Conservation (phyloP, 768 basidiomycete species). For the Boletus edulis region DNA sequence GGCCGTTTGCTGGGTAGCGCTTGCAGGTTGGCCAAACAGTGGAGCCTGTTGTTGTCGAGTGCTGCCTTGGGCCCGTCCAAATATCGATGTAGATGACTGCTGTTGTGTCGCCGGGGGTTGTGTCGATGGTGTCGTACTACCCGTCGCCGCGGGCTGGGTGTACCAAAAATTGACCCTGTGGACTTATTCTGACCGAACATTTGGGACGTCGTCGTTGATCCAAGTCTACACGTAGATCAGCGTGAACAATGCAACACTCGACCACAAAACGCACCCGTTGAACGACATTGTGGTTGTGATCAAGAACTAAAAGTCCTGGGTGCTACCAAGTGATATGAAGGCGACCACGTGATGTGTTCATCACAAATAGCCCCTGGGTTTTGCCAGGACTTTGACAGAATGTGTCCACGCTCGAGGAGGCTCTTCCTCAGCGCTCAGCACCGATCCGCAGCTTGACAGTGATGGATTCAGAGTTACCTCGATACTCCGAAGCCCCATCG, state of each 20-base stretch:
- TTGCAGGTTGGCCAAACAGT: constrained; percentile 25
- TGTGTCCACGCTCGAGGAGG: too few species aligned
- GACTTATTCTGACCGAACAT: constrained; percentile 16
- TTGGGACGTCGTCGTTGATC: constrained; percentile 39
- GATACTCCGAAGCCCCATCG: constrained; percentile 6
- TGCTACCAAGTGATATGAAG: background rate
- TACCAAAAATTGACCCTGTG: too few species aligned
- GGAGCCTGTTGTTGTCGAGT: constrained; percentile 19
- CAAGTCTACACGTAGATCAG: constrained; percentile 25
- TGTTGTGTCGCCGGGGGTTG: constrained; percentile 23
- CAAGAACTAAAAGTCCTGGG: background rate
- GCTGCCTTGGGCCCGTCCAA: constrained; percentile 31
- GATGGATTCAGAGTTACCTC: constrained; percentile 17
- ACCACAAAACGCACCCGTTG: constrained; percentile 14
- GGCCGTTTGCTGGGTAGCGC: constrained; percentile 2
- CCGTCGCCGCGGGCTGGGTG: constrained; percentile 26
- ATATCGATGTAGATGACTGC: constrained; percentile 28
- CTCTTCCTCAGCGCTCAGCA: too few species aligned
- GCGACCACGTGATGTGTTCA: constrained; percentile 10
- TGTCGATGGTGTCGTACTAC: constrained; percentile 6
- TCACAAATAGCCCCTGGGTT: constrained; percentile 13
- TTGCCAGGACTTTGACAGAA: too few species aligned
- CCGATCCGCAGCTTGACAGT: background rate
- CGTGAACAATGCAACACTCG: background rate
- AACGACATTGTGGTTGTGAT: constrained; percentile 19